phyloP scores from a whole-genome alignment of 306 rosid species.

The Vigna radiata region DNA sequence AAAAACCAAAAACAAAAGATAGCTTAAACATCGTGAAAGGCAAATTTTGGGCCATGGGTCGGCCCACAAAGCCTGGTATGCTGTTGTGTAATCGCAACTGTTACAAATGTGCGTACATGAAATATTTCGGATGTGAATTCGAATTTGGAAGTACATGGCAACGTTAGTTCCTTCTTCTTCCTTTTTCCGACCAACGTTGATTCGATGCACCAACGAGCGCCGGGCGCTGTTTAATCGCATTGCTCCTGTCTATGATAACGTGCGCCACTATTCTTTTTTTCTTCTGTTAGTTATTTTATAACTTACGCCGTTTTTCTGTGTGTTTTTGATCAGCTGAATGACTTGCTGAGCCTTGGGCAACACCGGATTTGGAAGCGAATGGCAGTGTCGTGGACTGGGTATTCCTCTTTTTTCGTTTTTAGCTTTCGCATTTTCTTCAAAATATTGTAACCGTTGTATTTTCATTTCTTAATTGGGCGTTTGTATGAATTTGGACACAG shows the following conservation, averaged over 20 bases:
- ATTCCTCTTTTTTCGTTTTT: slow-evolving; percentile 4
- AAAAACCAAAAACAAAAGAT: too few species aligned
- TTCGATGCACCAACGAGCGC: slow-evolving; percentile 64
- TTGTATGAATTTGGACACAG: slow-evolving; percentile 51
- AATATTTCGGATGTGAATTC: neutral
- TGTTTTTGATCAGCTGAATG: slow-evolving; percentile 60
- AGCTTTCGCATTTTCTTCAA: neutral
- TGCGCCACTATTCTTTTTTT: slow-evolving; percentile 28
- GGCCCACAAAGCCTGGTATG: too few species aligned
- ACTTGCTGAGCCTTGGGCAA: slow-evolving; percentile 84
- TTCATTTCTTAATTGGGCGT: neutral
- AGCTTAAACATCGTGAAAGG: too few species aligned
- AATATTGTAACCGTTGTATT: neutral
- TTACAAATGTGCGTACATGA: too few species aligned
- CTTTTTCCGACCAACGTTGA: slow-evolving; percentile 46
- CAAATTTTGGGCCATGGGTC: too few species aligned
- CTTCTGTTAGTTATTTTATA: neutral
- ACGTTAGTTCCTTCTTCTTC: slow-evolving; percentile 40
- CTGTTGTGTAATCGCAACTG: too few species aligned
- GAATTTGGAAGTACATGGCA: neutral
- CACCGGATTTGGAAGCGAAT: slow-evolving; percentile 93
- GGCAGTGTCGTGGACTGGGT: slow-evolving; percentile 90
- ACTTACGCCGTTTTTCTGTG: neutral
- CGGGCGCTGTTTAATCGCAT: slow-evolving; percentile 79
- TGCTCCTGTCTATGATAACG: slow-evolving; percentile 87